Percentiles rank a stretch among this genome's conserved stretches.
These are phyloP conservation scores for Yamadazyma trypodendri DNA, from an alignment of 1,139 yeast genomes.

Conservation along the genomic window DNA sequence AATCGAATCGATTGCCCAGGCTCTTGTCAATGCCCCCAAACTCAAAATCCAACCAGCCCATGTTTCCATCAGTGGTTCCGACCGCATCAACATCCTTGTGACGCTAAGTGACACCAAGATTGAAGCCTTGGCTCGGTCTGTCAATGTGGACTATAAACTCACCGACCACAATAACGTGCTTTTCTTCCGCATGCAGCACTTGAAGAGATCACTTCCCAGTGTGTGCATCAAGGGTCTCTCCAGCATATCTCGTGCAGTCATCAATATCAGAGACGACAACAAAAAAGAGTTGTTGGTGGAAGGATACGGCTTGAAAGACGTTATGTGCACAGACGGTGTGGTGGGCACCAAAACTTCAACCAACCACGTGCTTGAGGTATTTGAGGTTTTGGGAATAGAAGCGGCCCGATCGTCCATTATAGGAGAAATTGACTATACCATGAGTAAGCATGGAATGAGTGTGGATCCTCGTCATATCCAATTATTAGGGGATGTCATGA, in stretches of 20 bases:
- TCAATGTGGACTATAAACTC: slow-evolving; percentile 27
- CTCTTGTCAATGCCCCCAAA: slow-evolving; percentile 83
- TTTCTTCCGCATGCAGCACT: slow-evolving; percentile 85
- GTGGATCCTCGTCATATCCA: slow-evolving; percentile 99
- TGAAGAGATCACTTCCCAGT: slow-evolving; percentile 80
- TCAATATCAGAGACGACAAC: slow-evolving; percentile 83
- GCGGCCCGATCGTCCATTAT: slow-evolving; percentile 95
- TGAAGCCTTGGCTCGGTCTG: slow-evolving; percentile 27
- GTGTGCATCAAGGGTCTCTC: slow-evolving; percentile 93
- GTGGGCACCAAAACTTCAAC: slow-evolving; percentile 84
- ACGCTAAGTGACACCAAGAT: slow-evolving; percentile 51
- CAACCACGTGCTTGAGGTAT: slow-evolving; percentile 89
- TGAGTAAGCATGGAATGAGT: slow-evolving; percentile 99
- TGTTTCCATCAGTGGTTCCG: slow-evolving; percentile 66
- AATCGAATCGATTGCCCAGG: slow-evolving; percentile 81
- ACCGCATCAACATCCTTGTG: slow-evolving; percentile 75
- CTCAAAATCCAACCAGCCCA: slow-evolving; percentile 76
- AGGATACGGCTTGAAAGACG: slow-evolving; percentile 95
- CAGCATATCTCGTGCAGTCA: slow-evolving; percentile 91
- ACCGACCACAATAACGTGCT: slow-evolving; percentile 52
- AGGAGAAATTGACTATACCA: slow-evolving; percentile 93
- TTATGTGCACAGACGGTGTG: slow-evolving; percentile 97
- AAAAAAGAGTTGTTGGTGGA: slow-evolving; percentile 92
- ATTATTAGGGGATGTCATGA: slow-evolving; percentile 96
- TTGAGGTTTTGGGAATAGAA: slow-evolving; percentile 90